These are phyloP conservation scores for Metschnikowia cubensis DNA, from an alignment of 805 yeast genomes.

Conservation along the genomic window DNA sequence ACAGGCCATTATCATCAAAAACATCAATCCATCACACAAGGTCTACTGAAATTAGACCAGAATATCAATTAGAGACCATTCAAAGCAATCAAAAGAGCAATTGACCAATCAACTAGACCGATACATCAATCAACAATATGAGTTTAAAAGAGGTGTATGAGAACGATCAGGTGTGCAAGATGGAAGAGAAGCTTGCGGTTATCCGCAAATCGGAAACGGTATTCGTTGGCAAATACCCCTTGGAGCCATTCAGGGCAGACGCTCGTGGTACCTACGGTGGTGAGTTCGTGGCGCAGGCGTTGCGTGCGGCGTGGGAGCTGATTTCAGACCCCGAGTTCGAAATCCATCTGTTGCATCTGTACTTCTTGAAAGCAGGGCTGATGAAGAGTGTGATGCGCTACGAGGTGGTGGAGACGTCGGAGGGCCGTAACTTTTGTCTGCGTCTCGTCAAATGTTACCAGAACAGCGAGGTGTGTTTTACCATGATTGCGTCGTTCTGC, in stretches of 20 bases:
- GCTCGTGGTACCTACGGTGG: constrained; percentile 30
- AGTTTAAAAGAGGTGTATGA: constrained; percentile 11
- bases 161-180: constrained; percentile 10
- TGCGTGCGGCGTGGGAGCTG: constrained; percentile 28
- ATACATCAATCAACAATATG: constrained; percentile 6
- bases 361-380: constrained; percentile 27
- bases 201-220: constrained; percentile 12
- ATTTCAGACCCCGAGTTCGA: constrained; percentile 20
- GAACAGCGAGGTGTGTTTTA: constrained; percentile 20
- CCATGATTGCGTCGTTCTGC: constrained; percentile 22
- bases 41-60: too few relatives aligned
- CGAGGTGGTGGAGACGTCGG: constrained; percentile 21
- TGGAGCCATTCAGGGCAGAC: constrained; percentile 20
- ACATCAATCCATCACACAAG: too few relatives aligned
- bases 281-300: constrained; percentile 24
- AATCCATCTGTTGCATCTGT: constrained; percentile 27
- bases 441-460: constrained; percentile 24
- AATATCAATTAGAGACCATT: too few relatives aligned
- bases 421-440: constrained; percentile 25
- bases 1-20: too few relatives aligned
- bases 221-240: constrained; percentile 23
- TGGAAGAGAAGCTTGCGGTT: constrained; percentile 22
- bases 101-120: not conserved
- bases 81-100: not conserved
- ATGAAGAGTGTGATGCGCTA: constrained; percentile 21